Percentiles rank a stretch among this genome's conserved stretches.
Conservation (phyloP, 2,329 filamentous ascomycete genomes). For the Exophiala spinifera region DNA sequence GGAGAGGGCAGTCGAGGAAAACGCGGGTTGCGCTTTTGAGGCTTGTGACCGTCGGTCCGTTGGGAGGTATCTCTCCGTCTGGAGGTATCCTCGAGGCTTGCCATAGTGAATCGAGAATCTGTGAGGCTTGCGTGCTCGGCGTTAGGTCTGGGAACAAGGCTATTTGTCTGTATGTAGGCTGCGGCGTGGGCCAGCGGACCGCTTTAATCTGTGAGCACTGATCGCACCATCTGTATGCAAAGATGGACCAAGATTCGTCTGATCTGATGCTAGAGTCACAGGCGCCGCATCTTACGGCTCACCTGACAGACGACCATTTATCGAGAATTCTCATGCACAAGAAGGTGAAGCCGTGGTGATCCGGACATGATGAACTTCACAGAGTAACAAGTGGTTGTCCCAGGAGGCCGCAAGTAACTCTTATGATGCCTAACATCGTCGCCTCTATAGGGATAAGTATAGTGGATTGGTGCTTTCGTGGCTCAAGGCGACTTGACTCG, state of each 20-base stretch:
- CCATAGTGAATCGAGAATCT: conserved; percentile 11
- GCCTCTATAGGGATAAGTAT: neutral
- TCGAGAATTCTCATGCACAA: conserved; percentile 11
- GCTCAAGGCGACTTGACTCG: conserved; percentile 2
- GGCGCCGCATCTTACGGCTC: conserved; percentile 13
- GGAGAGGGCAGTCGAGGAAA: conserved; percentile 45
- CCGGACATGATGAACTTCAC: conserved; percentile 14
- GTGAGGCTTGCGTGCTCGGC: neutral
- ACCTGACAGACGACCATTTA: conserved; percentile 16
- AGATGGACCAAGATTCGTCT: conserved; percentile 1
- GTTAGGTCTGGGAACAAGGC: neutral
- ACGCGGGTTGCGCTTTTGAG: conserved; percentile 44
- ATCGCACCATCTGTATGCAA: conserved; percentile 12
- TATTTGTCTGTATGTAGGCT: neutral
- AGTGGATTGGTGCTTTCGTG: conserved; percentile 1
- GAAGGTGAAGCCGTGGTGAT: neutral
- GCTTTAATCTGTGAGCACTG: neutral
- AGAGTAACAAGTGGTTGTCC: neutral
- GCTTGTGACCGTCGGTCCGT: conserved; percentile 41
- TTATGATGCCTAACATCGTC: conserved; percentile 1
- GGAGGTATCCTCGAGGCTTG: conserved; percentile 14
- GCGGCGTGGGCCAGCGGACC: conserved; percentile 10
- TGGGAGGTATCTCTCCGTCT: conserved; percentile 32
- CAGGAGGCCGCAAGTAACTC: neutral
- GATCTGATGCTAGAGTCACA: conserved; percentile 13